Percentiles rank a stretch among this genome's conserved stretches.
Conservation (phyloP, 2,329 filamentous ascomycete species). For the Botrytis aclada region DNA sequence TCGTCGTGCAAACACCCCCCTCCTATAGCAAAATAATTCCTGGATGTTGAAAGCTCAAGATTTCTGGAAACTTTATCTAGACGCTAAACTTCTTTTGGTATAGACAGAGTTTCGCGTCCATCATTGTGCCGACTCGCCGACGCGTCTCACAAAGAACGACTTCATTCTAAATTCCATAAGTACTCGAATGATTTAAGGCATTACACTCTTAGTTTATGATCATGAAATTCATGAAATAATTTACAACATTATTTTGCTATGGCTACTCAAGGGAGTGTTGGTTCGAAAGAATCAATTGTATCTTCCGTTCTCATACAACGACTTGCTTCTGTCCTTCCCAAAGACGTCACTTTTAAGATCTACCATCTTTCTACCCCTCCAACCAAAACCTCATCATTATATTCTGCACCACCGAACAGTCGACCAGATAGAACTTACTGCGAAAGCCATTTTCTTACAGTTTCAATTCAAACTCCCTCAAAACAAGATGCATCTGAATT, state of each 20-base stretch:
- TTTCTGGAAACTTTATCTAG: constrained; percentile 19
- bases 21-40: constrained; percentile 18
- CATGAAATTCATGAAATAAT: constrained; percentile 21
- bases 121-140: constrained; percentile 18
- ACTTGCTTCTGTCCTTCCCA: constrained; percentile 46
- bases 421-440: constrained; percentile 76
- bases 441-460: constrained; percentile 75
- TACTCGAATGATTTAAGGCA: background rate
- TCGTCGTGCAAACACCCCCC: background rate
- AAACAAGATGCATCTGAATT: constrained; percentile 30
- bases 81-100: constrained; percentile 19
- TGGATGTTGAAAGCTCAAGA: constrained; percentile 18
- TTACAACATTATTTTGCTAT: constrained; percentile 30
- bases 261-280: constrained; percentile 32
- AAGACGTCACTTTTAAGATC: constrained; percentile 59
- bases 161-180: background rate
- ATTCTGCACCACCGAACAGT: constrained; percentile 69
- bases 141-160: constrained; percentile 22
- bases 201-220: constrained; percentile 12
- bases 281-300: constrained; percentile 27
- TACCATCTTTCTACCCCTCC: constrained; percentile 89
- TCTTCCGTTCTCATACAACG: constrained; percentile 33
- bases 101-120: constrained; percentile 17
- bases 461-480: constrained; percentile 44
- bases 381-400: constrained; percentile 70